Evolutionary conservation across 176 grass and related monocot genomes (phyloP), one percentile per base, ranked within the genome.

Genomic region (Avena sativa): DNA sequence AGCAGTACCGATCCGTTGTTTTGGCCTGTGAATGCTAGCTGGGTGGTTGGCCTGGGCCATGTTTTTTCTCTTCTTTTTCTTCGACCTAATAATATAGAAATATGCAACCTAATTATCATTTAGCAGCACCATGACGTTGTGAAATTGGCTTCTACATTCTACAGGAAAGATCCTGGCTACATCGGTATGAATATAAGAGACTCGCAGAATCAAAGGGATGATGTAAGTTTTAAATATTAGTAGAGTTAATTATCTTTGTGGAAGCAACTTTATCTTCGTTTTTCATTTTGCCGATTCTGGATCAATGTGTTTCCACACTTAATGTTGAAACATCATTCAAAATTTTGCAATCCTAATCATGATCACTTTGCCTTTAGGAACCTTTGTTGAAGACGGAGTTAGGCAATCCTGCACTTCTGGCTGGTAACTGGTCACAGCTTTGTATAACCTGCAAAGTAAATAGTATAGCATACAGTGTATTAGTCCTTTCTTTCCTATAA

Each of bases 381-480:
- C 97, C 97, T 17, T 86, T 99, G 71, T 68, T 99, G 89, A 99
- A 90, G 89, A 92, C 89, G 51, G 94, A 99, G 28, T 89, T 99
- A 71, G 92, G 93, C 43, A 91, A 94, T 90, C 97, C 94, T 57
- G 87, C 97, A 21, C 90, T 99, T 79, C 49, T 96, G 59, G 88
- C 92, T 81, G 91, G 94, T 61, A 99, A 99, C 83, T 99, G 97
- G 92, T 96, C 97, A 60, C 94, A 94, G 58, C 89, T 99, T 75
- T 99, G 94, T 90, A 95, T 90, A 83, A 99, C 97, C 25, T 99
- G 97, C 97, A 99, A 99, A 95, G 94, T 99, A 88, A 73, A 83
- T 73, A 71, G 58, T 66, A 51, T 53, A 73, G 40, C 1, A 23
- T 73, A 79, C 14, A 70, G 15, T 58, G n/a, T 66, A 58, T 67